phyloP scores from a whole-genome alignment of 2,329 filamentous ascomycete genomes.

The Alternaria solani region DNA sequence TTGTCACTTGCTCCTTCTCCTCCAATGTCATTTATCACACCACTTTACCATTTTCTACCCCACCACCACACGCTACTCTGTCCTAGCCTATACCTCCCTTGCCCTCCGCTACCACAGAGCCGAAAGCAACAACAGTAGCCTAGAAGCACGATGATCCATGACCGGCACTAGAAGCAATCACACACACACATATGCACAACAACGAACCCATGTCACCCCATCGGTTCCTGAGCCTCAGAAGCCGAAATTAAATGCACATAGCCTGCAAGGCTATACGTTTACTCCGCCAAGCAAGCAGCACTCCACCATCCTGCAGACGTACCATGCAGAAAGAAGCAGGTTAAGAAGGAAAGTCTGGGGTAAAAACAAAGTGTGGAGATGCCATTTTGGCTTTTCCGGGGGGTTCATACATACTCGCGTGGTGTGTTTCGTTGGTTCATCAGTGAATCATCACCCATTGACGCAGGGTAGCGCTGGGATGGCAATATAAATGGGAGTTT shows the following conservation, averaged over 20 bases:
- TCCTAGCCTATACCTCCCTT: background rate
- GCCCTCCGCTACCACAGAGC: background rate
- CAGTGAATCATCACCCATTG: no score
- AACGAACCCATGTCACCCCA: background rate
- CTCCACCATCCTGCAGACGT: no score
- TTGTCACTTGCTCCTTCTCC: background rate
- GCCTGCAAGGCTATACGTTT: background rate
- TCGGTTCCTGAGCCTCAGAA: constrained; percentile 37
- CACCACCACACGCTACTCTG: background rate
- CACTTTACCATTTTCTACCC: background rate
- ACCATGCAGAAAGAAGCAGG: background rate
- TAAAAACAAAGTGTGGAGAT: constrained; percentile 16
- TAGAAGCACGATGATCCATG: background rate
- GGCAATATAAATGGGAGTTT: background rate
- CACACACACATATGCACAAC: background rate
- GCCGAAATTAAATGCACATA: constrained; percentile 19
- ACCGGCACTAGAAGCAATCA: constrained; percentile 1
- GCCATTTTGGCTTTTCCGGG: background rate
- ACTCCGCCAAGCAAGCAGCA: background rate
- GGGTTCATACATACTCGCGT: background rate
- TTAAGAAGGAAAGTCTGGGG: constrained; percentile 19
- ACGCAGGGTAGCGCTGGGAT: background rate
- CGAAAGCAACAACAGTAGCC: background rate
- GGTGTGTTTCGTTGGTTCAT: no score
- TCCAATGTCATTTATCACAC: background rate